These are phyloP conservation scores for Pseudozyma tsukubaensis DNA, from an alignment of 1,284 basidiomycete species.

Conservation along the genomic window DNA sequence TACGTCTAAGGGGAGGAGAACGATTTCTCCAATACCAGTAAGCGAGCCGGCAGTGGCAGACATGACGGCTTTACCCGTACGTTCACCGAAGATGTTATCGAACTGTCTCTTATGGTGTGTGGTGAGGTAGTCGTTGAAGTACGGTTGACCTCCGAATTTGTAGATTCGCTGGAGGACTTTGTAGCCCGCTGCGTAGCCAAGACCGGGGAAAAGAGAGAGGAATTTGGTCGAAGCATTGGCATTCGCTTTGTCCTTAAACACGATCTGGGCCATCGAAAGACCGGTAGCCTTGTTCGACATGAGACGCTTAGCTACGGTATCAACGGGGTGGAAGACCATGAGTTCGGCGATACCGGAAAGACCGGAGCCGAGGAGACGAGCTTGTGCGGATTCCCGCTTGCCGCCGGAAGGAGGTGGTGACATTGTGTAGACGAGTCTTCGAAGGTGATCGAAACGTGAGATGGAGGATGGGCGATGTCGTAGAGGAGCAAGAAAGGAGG, in stretches of 20 bases:
- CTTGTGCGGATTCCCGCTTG: constrained; percentile 81
- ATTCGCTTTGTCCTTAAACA: constrained; percentile 86
- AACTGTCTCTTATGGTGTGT: constrained; percentile 81
- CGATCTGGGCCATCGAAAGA: constrained; percentile 76
- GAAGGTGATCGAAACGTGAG: background rate
- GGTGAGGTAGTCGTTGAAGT: constrained; percentile 91
- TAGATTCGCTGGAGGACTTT: constrained; percentile 73
- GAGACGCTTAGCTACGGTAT: constrained; percentile 94
- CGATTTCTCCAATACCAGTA: constrained; percentile 86
- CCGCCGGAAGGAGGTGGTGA: constrained; percentile 55
- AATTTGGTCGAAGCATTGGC: constrained; percentile 77
- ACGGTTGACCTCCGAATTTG: constrained; percentile 98
- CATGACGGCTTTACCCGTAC: constrained; percentile 94
- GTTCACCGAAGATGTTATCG: constrained; percentile 88
- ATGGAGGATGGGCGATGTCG: constrained; percentile 7
- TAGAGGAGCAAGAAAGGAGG: background rate
- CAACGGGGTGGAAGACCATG: constrained; percentile 73
- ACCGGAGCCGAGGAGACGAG: constrained; percentile 88
- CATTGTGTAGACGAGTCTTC: constrained; percentile 28
- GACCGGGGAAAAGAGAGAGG: constrained; percentile 92
- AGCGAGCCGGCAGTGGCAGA: constrained; percentile 84
- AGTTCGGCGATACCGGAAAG: constrained; percentile 88
- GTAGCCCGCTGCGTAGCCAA: constrained; percentile 92
- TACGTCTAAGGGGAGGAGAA: constrained; percentile 91
- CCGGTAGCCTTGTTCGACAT: constrained; percentile 82